Evolutionary conservation across 1,284 basidiomycete species (phyloP), one percentile per base, ranked within the genome.

Genomic region (Marasmius fiardii): DNA sequence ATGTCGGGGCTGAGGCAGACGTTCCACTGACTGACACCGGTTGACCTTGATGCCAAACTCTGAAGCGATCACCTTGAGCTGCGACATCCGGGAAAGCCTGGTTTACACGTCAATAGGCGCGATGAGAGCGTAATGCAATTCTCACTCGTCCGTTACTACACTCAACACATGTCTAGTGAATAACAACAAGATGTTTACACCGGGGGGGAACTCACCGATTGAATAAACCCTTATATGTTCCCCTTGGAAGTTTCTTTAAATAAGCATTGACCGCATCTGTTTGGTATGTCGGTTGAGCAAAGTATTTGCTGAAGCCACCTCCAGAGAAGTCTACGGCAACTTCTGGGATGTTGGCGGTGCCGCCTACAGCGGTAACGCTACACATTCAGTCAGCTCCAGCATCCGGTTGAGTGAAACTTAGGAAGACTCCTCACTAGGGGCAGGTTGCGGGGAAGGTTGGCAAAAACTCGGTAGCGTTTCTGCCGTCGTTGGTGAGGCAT

Each of bases 241-340:
- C 75, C 5, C 72, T 65, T 1, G 75, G 73, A 49, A 86, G 74
- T 3, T 64, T 70, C 2, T 69, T 45, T 43, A 88, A 64, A 67
- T 74, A 87, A 5, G 48, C 41, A 4, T 67, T 23, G 12, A 81
- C 77, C 14, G 69, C 77, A 3, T 55, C 31, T 2, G 76, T 60
- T 67, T 89, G 86, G 63, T 83, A 90, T 0, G 48, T 14, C 0
- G 86, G 86, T 11, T 78, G 75, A 21, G 69, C 24, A 61, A 55
- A 82, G 80, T 79, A 76, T 64, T 86, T 74, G 63, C 80, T 82
- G 71, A 88, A 88, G 28, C 86, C 86, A 31, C 84, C 86, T 16
- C 86, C 86, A 47, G 80, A 82, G 67, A 82, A 80, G 60, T 58
- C 67, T 0, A 77, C 74, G 1, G 74, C 75, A 4, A 71, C 65